Conservation (phyloP, 805 yeast species). For the Metschnikowia lachancei region DNA sequence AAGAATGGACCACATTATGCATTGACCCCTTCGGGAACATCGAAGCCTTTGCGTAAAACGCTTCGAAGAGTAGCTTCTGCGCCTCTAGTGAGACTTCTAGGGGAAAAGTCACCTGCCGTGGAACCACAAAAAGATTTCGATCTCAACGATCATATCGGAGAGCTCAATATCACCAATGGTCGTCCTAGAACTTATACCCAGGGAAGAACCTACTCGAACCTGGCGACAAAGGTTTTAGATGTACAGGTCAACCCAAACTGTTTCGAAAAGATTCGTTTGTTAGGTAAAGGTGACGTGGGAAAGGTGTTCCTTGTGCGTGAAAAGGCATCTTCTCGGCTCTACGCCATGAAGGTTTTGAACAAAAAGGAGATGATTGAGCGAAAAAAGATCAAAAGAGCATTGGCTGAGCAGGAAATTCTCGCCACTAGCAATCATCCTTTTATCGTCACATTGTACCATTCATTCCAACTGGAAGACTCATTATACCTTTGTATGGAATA, state of each 20-base stretch:
- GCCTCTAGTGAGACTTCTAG: conserved; percentile 53
- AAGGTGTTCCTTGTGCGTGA: conserved; percentile 91
- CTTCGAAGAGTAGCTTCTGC: conserved; percentile 82
- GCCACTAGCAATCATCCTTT: conserved; percentile 97
- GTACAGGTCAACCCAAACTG: conserved; percentile 83
- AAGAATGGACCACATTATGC: background rate
- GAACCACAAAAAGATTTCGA: conserved; percentile 42
- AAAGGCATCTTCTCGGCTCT: conserved; percentile 66
- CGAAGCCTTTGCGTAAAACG: conserved; percentile 36
- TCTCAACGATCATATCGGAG: conserved; percentile 43
- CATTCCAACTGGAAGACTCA: conserved; percentile 89
- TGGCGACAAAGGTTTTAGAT: conserved; percentile 68
- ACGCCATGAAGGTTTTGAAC: conserved; percentile 88
- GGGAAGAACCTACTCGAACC: conserved; percentile 65
- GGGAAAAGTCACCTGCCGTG: conserved; percentile 19
- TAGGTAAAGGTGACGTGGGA: conserved; percentile 98
- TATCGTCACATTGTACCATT: conserved; percentile 92
- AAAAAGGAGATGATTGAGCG: conserved; percentile 94
- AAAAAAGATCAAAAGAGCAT: conserved; percentile 88
- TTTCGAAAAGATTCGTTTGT: conserved; percentile 82
- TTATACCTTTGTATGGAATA: conserved; percentile 96
- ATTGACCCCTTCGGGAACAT: conserved; percentile 17
- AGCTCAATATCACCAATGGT: conserved; percentile 31
- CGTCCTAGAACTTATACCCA: conserved; percentile 42
- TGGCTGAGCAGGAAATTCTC: conserved; percentile 94